Conservation (phyloP, 257 asterid genomes). For the Gynochthodes officinalis region DNA sequence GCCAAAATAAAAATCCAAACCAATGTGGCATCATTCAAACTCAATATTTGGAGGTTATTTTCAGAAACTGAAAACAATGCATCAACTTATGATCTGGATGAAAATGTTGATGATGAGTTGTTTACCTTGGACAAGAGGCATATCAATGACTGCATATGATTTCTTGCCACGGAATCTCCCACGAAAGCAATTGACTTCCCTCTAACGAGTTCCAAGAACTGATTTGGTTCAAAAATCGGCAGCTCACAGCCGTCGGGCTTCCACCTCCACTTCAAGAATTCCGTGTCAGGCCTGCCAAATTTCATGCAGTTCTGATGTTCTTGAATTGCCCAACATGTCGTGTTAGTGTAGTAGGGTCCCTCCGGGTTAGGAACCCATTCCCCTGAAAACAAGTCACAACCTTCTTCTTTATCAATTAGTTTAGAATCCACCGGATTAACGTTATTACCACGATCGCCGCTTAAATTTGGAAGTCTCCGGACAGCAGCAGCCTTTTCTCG, state of each 20-base stretch:
- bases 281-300: constrained; percentile 62
- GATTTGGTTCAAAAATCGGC: constrained; percentile 49
- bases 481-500: not conserved
- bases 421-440: constrained; percentile 14
- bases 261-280: constrained; percentile 72
- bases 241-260: constrained; percentile 69
- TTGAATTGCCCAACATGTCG: constrained; percentile 64
- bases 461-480: constrained; percentile 3
- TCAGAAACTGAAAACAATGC: no score
- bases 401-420: constrained; percentile 22
- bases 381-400: constrained; percentile 69
- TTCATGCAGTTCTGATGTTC: constrained; percentile 82
- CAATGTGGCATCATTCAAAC: not conserved
- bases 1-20: not conserved
- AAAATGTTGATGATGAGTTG: not conserved
- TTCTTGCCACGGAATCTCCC: constrained; percentile 79
- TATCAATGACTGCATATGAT: constrained; percentile 81
- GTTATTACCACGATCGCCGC: not conserved
- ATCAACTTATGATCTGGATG: not conserved
- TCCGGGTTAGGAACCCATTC: constrained; percentile 74
- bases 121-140: constrained; percentile 70
- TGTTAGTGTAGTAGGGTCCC: constrained; percentile 72
- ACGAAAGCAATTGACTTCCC: constrained; percentile 70
- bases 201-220: constrained; percentile 44
- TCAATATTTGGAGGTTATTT: no score